Conservation (phyloP, 495 filamentous ascomycete species). For the Aspergillus wentii region DNA sequence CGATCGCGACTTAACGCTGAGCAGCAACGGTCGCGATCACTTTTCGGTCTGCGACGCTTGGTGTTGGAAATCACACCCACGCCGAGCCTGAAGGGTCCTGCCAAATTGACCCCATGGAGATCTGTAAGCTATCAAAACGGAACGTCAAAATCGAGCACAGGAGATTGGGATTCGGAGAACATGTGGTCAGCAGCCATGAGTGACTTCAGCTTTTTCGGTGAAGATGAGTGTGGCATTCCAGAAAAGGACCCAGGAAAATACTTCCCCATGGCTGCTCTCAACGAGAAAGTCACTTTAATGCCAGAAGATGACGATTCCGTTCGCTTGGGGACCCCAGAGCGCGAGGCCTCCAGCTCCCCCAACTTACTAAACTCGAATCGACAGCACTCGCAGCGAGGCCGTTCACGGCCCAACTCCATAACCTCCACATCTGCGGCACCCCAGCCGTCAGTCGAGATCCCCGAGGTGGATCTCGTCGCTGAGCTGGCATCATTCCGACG, state of each 20-base stretch:
- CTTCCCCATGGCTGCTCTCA: slow-evolving; percentile 39
- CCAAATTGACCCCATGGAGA: slow-evolving; percentile 30
- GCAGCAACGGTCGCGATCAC: slow-evolving; percentile 38
- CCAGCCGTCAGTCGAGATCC: slow-evolving; percentile 6
- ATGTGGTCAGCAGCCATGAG: slow-evolving; percentile 55
- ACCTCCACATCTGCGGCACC: slow-evolving; percentile 3
- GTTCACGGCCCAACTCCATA: neutral
- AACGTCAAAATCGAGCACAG: slow-evolving; percentile 51
- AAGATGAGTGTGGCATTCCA: slow-evolving; percentile 54
- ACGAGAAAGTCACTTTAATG: slow-evolving; percentile 37
- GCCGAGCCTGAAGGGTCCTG: slow-evolving; percentile 5
- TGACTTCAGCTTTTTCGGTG: slow-evolving; percentile 64
- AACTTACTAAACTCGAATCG: neutral
- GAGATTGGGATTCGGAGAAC: slow-evolving; percentile 55
- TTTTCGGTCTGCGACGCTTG: slow-evolving; percentile 52
- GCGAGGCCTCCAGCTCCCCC: slow-evolving; percentile 8
- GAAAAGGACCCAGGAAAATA: slow-evolving; percentile 36
- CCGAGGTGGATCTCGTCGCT: slow-evolving; percentile 41
- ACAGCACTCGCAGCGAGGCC: too few species aligned
- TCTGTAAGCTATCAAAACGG: slow-evolving; percentile 30
- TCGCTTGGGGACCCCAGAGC: slow-evolving; percentile 9
- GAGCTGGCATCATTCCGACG: slow-evolving; percentile 46
- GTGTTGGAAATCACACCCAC: slow-evolving; percentile 52
- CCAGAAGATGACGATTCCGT: slow-evolving; percentile 28
- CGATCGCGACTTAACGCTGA: slow-evolving; percentile 32